Percentiles rank a stretch among this genome's conserved stretches.
phyloP scores from a whole-genome alignment of 352 stramenopile species.

The Globisporangium sylvaticum region DNA sequence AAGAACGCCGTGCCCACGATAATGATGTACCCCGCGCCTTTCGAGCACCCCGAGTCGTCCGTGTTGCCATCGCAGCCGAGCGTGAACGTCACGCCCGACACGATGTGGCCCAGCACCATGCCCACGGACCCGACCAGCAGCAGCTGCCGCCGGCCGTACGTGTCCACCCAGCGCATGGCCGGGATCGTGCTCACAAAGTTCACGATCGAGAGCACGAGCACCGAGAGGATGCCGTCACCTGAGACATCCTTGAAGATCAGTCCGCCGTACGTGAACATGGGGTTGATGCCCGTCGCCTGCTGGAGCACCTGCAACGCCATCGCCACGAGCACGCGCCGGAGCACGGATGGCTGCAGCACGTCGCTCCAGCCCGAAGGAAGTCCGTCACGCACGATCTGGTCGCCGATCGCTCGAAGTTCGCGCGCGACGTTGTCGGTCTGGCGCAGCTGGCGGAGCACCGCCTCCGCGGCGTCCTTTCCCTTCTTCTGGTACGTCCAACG shows the following conservation, averaged over 20 bases:
- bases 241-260: conserved; percentile 44
- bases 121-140: conserved; percentile 38
- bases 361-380: conserved; percentile 14
- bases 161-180: conserved; percentile 48
- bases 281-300: conserved; percentile 43
- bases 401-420: background rate
- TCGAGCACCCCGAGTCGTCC: conserved; percentile 27
- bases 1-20: conserved; percentile 34
- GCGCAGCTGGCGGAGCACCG: conserved; percentile 11
- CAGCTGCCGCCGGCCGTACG: conserved; percentile 30
- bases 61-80: conserved; percentile 36
- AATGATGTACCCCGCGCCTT: conserved; percentile 37
- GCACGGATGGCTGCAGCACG: conserved; percentile 21
- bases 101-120: conserved; percentile 45
- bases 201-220: conserved; percentile 26
- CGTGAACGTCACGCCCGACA: conserved; percentile 11
- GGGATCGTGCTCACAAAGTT: conserved; percentile 45
- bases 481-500: conserved; percentile 29
- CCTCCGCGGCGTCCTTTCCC: conserved; percentile 29
- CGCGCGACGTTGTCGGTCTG: conserved; percentile 22
- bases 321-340: conserved; percentile 28
- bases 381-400: background rate
- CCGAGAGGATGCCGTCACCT: conserved; percentile 20
- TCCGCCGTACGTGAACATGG: conserved; percentile 31
- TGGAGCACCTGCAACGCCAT: conserved; percentile 39